These are phyloP conservation scores for Boletus tylopilopsis DNA, from an alignment of 768 basidiomycete species.

Conservation along the genomic window DNA sequence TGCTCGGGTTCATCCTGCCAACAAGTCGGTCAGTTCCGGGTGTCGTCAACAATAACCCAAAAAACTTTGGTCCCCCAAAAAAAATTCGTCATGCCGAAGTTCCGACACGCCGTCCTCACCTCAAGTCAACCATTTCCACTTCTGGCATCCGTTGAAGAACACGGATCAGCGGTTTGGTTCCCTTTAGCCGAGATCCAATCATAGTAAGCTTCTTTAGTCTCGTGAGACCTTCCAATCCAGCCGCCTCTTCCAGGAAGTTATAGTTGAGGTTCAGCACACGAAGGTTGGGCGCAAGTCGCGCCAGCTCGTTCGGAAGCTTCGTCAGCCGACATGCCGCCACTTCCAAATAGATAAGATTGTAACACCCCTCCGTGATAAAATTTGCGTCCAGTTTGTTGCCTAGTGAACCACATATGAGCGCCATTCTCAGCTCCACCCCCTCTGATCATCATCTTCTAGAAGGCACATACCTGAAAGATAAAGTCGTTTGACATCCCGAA, in stretches of 20 bases:
- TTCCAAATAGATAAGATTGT: conserved; percentile 90
- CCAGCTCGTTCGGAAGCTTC: conserved; percentile 64
- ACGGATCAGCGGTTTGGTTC: conserved; percentile 69
- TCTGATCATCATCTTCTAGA: conserved; percentile 7
- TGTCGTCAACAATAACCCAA: conserved; percentile 11
- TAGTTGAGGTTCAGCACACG: conserved; percentile 94
- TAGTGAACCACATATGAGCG: conserved; percentile 34
- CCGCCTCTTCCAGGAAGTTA: conserved; percentile 83
- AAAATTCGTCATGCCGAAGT: conserved; percentile 5
- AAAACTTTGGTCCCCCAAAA: background rate
- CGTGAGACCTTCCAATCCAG: conserved; percentile 63
- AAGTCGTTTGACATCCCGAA: conserved; percentile 89
- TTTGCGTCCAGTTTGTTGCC: conserved; percentile 65
- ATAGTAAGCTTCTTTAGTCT: conserved; percentile 81
- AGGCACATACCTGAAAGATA: conserved; percentile 83
- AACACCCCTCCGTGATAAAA: conserved; percentile 73
- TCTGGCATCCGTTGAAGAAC: conserved; percentile 69
- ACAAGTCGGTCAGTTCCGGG: conserved; percentile 26
- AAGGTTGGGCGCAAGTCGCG: conserved; percentile 72
- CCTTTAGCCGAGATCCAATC: conserved; percentile 79
- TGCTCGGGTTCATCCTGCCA: conserved; percentile 90
- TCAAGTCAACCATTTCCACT: conserved; percentile 87
- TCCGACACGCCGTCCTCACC: conserved; percentile 46
- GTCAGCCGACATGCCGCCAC: conserved; percentile 83
- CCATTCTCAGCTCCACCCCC: conserved; percentile 15